Evolutionary conservation across 108 stramenopile species (phyloP), one percentile per base, ranked within the genome.

Genomic region (Cyclotella baltica): DNA sequence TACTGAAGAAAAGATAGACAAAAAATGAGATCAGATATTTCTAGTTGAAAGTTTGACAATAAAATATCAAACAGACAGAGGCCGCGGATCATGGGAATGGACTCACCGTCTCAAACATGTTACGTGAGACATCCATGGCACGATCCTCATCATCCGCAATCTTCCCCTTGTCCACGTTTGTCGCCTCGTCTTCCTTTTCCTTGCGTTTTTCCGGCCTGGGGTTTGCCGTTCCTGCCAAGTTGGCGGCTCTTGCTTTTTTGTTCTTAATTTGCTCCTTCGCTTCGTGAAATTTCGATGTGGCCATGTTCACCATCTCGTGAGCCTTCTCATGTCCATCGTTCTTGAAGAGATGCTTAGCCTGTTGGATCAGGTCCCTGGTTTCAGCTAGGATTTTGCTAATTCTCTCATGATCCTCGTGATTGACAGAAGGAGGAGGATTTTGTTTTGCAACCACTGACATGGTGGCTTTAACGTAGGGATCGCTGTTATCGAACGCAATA

Each of bases 71-170:
- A n/a, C n/a, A n/a, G n/a, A n/a, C n/a, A n/a, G n/a, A n/a, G n/a
- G n/a, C n/a, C n/a, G n/a, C n/a, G n/a, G n/a, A n/a, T n/a, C n/a
- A n/a, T n/a, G n/a, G n/a, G n/a, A n/a, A n/a, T n/a, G n/a, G n/a
- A n/a, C n/a, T 77, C 36, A 77, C 76, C 22, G 63, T 71, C 51
- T 78, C 77, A 38, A 46, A 70, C 38, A 78, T 64, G 9, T 51
- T 40, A 6, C 77, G 61, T 1, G 70, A 46, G 33, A 78, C 57
- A 47, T 78, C 77, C 29, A 78, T 25, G 6, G 61, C 77, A 8
- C 77, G 62, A 46, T 71, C 77, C 30, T 71, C 77, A 47, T 56
- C 55, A 27, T 56, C 25, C 25, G 11, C 1, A n/a, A 27, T 23
- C 25, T 22, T 10, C 11, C 71, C 62, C 52, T 66, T n/a, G 23